Conservation (phyloP, 129 eudicot genomes). For the Scalesia atractyloides region DNA sequence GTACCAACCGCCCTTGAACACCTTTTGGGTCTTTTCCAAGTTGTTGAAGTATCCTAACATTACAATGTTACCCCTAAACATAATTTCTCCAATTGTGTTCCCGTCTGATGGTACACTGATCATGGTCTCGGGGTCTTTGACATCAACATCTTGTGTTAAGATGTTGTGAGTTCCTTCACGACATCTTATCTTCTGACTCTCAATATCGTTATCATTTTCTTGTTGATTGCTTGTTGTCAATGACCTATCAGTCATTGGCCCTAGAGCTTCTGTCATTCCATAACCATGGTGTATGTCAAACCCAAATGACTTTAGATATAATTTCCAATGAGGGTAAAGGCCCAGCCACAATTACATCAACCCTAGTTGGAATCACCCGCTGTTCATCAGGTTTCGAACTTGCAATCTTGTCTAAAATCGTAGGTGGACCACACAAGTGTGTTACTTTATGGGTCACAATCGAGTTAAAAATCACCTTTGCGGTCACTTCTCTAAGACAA, state of each 20-base stretch:
- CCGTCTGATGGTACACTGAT: conserved; percentile 62
- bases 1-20: conserved; percentile 62
- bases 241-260: conserved; percentile 36
- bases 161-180: conserved; percentile 45
- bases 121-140: conserved; percentile 52
- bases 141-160: conserved; percentile 58
- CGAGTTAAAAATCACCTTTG: conserved; percentile 40
- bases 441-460: conserved; percentile 50
- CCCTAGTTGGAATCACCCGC: conserved; percentile 27
- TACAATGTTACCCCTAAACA: conserved; percentile 57
- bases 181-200: not conserved
- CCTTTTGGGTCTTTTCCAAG: conserved; percentile 33
- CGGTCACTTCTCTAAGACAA: conserved; percentile 42
- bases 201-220: conserved; percentile 2
- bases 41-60: conserved; percentile 68
- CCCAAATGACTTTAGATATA: conserved; percentile 39
- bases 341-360: conserved; percentile 59
- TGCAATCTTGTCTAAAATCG: conserved; percentile 46
- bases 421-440: conserved; percentile 65
- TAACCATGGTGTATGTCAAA: conserved; percentile 46
- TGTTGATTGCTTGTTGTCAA: not conserved
- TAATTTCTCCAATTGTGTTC: conserved; percentile 62
- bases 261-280: conserved; percentile 75
- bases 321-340: conserved; percentile 39
- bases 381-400: conserved; percentile 15